Evolutionary conservation across 441 rosid genomes (phyloP).

Genomic region (Populus trichocarpa): DNA sequence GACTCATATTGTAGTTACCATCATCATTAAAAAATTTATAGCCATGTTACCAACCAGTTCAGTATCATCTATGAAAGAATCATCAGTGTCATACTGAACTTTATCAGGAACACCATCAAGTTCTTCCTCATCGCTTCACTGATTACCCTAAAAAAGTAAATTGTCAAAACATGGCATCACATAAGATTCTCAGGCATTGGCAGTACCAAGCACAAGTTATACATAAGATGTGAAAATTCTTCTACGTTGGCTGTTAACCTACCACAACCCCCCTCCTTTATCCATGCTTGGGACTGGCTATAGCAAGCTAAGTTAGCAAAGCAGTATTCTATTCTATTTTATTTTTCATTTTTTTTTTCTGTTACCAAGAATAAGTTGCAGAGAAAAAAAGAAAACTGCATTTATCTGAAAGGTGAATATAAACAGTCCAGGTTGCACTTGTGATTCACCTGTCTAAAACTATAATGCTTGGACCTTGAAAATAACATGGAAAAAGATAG

Average conservation of each 20-base stretch:
- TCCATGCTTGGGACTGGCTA: neutral
- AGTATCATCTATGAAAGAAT: constrained; percentile 78
- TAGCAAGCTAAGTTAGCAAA: neutral
- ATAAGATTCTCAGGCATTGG: neutral
- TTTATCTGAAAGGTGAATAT: neutral
- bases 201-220: neutral
- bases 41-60: constrained; percentile 51
- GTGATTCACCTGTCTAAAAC: neutral
- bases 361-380: neutral
- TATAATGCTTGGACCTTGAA: neutral
- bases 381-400: neutral
- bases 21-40: neutral
- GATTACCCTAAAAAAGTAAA: constrained; percentile 47
- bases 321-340: neutral
- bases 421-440: neutral
- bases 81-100: constrained; percentile 82
- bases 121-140: constrained; percentile 78
- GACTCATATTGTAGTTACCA: neutral
- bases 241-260: neutral
- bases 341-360: neutral
- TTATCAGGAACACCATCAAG: constrained; percentile 68
- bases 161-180: neutral
- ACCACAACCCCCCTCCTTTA: neutral
- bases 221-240: neutral
- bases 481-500: neutral